Evolutionary conservation across 208 protist species (phyloP), one percentile per base, ranked within the genome.

Genomic region (Blechomonas ayalai): DNA sequence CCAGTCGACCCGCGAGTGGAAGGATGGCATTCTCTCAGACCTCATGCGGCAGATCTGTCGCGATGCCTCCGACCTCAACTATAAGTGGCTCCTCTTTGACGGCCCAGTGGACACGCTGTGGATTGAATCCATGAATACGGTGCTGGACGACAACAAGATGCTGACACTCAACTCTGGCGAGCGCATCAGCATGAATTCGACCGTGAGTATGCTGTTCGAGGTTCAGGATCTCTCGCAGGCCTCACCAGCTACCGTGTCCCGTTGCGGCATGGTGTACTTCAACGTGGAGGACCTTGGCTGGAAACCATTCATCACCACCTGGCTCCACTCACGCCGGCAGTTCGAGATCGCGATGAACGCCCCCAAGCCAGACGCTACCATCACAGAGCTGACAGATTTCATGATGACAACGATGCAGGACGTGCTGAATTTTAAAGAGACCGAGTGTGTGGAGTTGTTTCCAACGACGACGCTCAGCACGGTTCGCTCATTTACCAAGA

Each of bases 41-140:
- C 70, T 97, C 25, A 95, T 99, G 81, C 77, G 92, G 16, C 72
- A 85, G 39, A 95, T 92, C 50, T 97, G 90, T 59, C 69, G 73
- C 16, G 94, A 97, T 58, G 73, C 81, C 39, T 93, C 80, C 18
- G 86, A 94, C 61, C 48, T 73, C 33, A 82, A 91, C 46, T 80
- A 98, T 65, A 97, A 98, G 65, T 99, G 97, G 97, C 82, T 99
- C 13, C 41, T 99, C 15, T 96, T 99, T 35, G 97, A 99, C 59
- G 97, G 97, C 26, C 97, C 97, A 18, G 96, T 99, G 12, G 97
- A 99, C 73, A 98, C 98, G 36, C 70, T 99, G 15, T 99, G 98
- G 97, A 98, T 99, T 53, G 98, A 99, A 82, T 96, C 76, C 5
- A 98, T 99, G 96, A 99, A 99, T 72, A 98, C 97, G 13, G 96